A percentile compares a stretch with the other conserved stretches of the same genome.
Conservation (phyloP, 352 stramenopile species). For the Globisporangium perplexum region DNA sequence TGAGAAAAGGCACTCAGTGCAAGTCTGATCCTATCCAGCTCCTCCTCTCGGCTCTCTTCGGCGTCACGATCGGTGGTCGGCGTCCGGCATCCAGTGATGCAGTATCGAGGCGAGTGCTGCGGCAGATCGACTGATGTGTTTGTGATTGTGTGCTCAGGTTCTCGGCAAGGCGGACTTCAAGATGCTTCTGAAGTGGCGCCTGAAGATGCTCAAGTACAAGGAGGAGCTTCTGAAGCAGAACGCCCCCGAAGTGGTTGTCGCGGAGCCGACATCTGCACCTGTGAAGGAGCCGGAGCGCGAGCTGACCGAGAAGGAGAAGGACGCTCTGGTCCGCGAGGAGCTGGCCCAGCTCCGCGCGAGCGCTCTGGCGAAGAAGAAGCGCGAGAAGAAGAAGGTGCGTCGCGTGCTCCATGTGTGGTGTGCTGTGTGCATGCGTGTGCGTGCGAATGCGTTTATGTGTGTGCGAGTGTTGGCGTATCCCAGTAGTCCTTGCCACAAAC, state of each 20-base stretch:
- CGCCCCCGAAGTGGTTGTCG: conserved; percentile 21
- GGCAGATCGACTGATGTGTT: neutral
- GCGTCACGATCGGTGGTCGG: neutral
- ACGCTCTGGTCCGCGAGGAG: conserved; percentile 78
- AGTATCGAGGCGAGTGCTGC: neutral
- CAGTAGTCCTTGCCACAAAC: conserved; percentile 86
- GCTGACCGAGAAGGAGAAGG: conserved; percentile 77
- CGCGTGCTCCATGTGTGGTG: conserved; percentile 5
- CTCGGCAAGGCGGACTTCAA: conserved; percentile 99
- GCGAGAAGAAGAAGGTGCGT: conserved; percentile 88
- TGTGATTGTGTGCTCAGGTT: conserved; percentile 80
- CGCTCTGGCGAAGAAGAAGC: conserved; percentile 83
- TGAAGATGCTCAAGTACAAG: conserved; percentile 90
- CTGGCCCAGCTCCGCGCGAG: conserved; percentile 72
- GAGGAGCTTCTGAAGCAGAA: conserved; percentile 72
- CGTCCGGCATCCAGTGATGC: neutral
- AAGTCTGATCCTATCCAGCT: conserved; percentile 60
- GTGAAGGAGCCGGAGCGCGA: conserved; percentile 40
- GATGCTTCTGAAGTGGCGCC: conserved; percentile 94
- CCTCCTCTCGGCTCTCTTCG: conserved; percentile 3
- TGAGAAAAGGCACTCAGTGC: conserved; percentile 53
- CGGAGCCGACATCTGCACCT: conserved; percentile 6
- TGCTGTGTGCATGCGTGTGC: conserved; percentile 13
- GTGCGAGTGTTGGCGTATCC: conserved; percentile 51
- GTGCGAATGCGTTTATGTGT: conserved; percentile 17